Conservation (phyloP, 2,329 filamentous ascomycete genomes). For the Arthrocladium fulminans region DNA sequence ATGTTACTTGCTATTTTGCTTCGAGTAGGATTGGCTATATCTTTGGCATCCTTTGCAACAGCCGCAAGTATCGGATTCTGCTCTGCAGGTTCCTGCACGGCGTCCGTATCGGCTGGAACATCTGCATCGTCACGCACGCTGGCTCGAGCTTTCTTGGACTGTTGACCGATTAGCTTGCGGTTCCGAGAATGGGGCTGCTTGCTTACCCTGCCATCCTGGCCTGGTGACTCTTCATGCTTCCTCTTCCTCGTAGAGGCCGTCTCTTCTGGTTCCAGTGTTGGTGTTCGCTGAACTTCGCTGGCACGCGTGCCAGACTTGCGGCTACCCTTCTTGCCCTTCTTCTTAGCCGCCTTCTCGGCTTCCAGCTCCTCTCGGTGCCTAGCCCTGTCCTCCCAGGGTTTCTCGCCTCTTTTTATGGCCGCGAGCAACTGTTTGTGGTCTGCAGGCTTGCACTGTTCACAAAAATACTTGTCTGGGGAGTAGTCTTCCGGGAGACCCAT, state of each 20-base stretch:
- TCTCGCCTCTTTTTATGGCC: constrained; percentile 69
- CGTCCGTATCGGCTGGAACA: constrained; percentile 14
- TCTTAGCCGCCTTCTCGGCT: constrained; percentile 48
- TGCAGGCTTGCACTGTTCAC: constrained; percentile 77
- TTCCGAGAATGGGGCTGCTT: background rate
- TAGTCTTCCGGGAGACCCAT: constrained; percentile 74
- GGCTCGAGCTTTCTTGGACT: constrained; percentile 24
- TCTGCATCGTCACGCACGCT: constrained; percentile 5
- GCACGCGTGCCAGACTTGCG: constrained; percentile 56
- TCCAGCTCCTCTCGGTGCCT: constrained; percentile 55
- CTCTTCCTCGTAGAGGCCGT: constrained; percentile 32
- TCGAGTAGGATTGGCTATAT: constrained; percentile 54
- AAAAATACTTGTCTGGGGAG: constrained; percentile 77
- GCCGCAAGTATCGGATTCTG: constrained; percentile 27
- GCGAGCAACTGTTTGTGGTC: constrained; percentile 74
- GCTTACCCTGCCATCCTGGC: constrained; percentile 19
- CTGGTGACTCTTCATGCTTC: constrained; percentile 35
- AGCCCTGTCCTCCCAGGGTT: constrained; percentile 70
- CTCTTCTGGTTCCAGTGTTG: constrained; percentile 32
- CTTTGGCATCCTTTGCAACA: constrained; percentile 32
- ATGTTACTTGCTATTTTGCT: constrained; percentile 62
- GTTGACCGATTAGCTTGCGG: constrained; percentile 22
- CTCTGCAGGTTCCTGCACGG: constrained; percentile 27
- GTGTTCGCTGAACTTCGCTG: constrained; percentile 51
- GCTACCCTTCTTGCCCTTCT: constrained; percentile 46